phyloP scores from a whole-genome alignment of 129 eudicot genomes.

The Flaveria linearis region DNA sequence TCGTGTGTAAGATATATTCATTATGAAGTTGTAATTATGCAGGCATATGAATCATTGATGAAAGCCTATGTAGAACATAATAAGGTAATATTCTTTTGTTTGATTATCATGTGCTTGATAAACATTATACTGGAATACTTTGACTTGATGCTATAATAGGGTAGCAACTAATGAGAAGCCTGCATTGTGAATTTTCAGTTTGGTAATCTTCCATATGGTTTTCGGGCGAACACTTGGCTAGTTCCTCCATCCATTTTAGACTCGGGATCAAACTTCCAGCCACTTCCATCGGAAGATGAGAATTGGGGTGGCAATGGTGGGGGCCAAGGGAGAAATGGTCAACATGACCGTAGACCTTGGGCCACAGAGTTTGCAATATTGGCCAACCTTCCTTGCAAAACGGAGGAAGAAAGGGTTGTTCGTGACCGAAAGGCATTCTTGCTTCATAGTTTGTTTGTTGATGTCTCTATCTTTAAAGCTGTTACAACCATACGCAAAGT shows the following conservation, averaged over 20 bases:
- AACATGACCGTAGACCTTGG: slow-evolving; percentile 84
- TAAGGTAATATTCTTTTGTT: slow-evolving; percentile 55
- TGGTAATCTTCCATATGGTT: slow-evolving; percentile 99
- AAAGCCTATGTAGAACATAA: slow-evolving; percentile 95
- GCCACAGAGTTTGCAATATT: slow-evolving; percentile 95
- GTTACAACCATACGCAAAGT: slow-evolving; percentile 68
- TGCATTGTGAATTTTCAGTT: slow-evolving; percentile 56
- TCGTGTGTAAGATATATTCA: not conserved
- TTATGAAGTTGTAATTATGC: slow-evolving; percentile 34
- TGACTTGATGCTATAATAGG: slow-evolving; percentile 25
- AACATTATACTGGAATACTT: not conserved
- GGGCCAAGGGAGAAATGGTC: slow-evolving; percentile 84
- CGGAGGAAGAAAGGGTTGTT: slow-evolving; percentile 95
- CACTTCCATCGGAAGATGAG: slow-evolving; percentile 85
- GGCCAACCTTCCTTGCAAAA: slow-evolving; percentile 83
- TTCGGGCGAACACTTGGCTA: slow-evolving; percentile 97
- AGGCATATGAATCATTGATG: slow-evolving; percentile 91
- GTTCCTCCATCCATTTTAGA: slow-evolving; percentile 77
- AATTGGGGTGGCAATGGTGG: slow-evolving; percentile 97
- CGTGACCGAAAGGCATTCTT: slow-evolving; percentile 95
- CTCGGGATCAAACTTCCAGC: slow-evolving; percentile 57
- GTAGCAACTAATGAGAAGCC: slow-evolving; percentile 22
- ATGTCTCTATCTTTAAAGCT: slow-evolving; percentile 78
- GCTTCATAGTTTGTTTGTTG: slow-evolving; percentile 90
- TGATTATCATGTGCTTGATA: slow-evolving; percentile 26